Conservation (phyloP, 208 protist species). For the Trypanosoma mega region DNA sequence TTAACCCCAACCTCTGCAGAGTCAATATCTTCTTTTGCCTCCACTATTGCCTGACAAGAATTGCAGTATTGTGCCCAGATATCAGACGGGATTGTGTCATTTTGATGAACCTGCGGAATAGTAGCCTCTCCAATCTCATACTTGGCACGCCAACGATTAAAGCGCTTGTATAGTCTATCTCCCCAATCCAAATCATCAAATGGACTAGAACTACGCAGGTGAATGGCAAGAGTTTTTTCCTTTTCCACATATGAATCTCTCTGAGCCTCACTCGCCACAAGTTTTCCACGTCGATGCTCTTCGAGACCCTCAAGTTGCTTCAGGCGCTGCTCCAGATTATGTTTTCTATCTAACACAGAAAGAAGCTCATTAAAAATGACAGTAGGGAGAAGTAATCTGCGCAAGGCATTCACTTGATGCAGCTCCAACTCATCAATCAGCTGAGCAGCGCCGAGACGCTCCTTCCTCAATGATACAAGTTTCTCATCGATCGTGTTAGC, state of each 20-base stretch:
- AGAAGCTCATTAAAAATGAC: constrained; percentile 31
- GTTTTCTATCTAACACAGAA: constrained; percentile 22
- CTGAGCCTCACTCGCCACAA: constrained; percentile 26
- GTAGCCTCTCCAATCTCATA: constrained; percentile 53
- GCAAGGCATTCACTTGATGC: constrained; percentile 63
- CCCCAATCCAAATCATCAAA: constrained; percentile 58
- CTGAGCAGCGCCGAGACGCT: constrained; percentile 45
- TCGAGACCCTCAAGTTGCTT: constrained; percentile 33
- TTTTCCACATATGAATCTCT: constrained; percentile 40
- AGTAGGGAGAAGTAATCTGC: constrained; percentile 44
- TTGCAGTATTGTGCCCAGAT: constrained; percentile 65
- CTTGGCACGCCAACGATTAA: constrained; percentile 62
- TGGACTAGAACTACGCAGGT: constrained; percentile 36
- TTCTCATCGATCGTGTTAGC: constrained; percentile 50
- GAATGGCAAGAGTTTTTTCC: constrained; percentile 29
- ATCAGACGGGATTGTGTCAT: constrained; percentile 37
- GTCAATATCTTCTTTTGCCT: constrained; percentile 35
- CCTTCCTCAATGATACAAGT: constrained; percentile 38
- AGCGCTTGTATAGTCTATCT: constrained; percentile 72
- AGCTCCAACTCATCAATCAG: constrained; percentile 68
- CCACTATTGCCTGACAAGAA: constrained; percentile 41
- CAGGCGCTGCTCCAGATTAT: constrained; percentile 25
- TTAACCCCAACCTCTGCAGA: constrained; percentile 29
- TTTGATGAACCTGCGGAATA: constrained; percentile 29
- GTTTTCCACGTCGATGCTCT: constrained; percentile 30